A percentile compares a stretch with the other conserved stretches of the same genome.
These are phyloP conservation scores for Dissophora ornata DNA, from an alignment of 192 early-diverging fungal species.

Conservation along the genomic window DNA sequence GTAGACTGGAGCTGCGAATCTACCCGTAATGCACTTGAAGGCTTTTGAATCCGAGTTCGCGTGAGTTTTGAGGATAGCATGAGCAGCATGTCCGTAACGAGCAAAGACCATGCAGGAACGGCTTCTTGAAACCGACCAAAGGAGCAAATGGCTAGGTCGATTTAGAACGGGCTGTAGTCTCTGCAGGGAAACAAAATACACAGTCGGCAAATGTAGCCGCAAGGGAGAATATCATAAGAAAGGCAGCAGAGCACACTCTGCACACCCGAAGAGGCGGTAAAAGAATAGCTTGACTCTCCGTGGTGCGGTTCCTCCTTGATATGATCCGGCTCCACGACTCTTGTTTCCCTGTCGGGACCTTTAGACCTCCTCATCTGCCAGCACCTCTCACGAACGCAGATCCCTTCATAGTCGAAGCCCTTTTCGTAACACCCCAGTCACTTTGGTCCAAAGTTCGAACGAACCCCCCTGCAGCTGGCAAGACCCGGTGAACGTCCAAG, in stretches of 20 bases:
- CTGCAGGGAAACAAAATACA: constrained; percentile 27
- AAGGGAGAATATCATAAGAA: no score
- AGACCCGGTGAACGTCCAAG: constrained; percentile 65
- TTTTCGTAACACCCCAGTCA: constrained; percentile 76
- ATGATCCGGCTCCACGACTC: constrained; percentile 56
- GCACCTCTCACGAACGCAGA: constrained; percentile 72
- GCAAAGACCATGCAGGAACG: constrained; percentile 77
- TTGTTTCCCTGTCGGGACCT: constrained; percentile 54
- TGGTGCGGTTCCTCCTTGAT: constrained; percentile 51
- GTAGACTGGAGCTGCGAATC: constrained; percentile 75
- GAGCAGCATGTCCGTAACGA: constrained; percentile 64
- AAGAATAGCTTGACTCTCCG: constrained; percentile 67
- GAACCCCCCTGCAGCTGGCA: constrained; percentile 63
- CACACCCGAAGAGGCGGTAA: constrained; percentile 75
- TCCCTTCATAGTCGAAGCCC: constrained; percentile 64
- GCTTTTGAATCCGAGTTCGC: constrained; percentile 61
- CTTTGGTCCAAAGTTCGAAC: constrained; percentile 59
- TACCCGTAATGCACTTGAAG: constrained; percentile 69
- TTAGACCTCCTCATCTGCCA: constrained; percentile 76
- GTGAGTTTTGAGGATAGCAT: constrained; percentile 64
- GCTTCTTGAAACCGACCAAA: constrained; percentile 71
- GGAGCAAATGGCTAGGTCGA: constrained; percentile 72
- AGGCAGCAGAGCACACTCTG: not conserved
- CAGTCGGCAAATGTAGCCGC: no score
- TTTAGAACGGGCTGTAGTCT: constrained; percentile 81